Percentiles rank a stretch among this genome's conserved stretches.
Evolutionary conservation across 306 rosid species (phyloP).

Genomic region (Inga oerstediana): DNA sequence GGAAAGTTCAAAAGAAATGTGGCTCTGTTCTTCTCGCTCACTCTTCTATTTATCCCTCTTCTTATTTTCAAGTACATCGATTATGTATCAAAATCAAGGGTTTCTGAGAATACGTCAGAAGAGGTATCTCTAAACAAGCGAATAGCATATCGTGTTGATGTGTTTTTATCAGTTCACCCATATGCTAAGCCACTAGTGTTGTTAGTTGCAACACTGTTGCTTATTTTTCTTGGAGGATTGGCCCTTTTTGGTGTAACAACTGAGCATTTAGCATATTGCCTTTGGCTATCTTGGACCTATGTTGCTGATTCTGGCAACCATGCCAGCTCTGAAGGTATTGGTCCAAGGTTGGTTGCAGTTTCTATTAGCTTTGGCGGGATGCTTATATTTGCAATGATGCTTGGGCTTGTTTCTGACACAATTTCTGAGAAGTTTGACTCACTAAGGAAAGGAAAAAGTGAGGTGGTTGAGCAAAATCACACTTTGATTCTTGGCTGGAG

Average conservation of each 20-base stretch:
- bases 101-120: constrained; percentile 59
- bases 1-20: constrained; percentile 57
- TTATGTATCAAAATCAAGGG: constrained; percentile 65
- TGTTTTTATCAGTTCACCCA: constrained; percentile 80
- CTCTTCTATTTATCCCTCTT: constrained; percentile 56
- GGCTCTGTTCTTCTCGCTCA: constrained; percentile 57
- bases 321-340: constrained; percentile 67
- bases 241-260: constrained; percentile 85
- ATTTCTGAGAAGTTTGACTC: constrained; percentile 92
- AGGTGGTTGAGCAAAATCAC: constrained; percentile 87
- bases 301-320: constrained; percentile 94
- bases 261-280: constrained; percentile 66
- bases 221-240: constrained; percentile 79
- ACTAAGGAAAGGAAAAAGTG: constrained; percentile 88
- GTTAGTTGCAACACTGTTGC: constrained; percentile 77
- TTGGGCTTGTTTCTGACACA: constrained; percentile 91
- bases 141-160: constrained; percentile 73
- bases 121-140: constrained; percentile 72
- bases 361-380: constrained; percentile 93
- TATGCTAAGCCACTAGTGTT: constrained; percentile 86
- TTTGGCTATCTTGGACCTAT: constrained; percentile 92
- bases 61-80: constrained; percentile 60
- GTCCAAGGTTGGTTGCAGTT: constrained; percentile 84
- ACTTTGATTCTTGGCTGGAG: constrained; percentile 97
- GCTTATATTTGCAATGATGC: constrained; percentile 98